A percentile compares a stretch with the other conserved stretches of the same genome.
These are phyloP conservation scores for Amylostereum areolatum DNA, from an alignment of 1,284 basidiomycete species.

Conservation along the genomic window DNA sequence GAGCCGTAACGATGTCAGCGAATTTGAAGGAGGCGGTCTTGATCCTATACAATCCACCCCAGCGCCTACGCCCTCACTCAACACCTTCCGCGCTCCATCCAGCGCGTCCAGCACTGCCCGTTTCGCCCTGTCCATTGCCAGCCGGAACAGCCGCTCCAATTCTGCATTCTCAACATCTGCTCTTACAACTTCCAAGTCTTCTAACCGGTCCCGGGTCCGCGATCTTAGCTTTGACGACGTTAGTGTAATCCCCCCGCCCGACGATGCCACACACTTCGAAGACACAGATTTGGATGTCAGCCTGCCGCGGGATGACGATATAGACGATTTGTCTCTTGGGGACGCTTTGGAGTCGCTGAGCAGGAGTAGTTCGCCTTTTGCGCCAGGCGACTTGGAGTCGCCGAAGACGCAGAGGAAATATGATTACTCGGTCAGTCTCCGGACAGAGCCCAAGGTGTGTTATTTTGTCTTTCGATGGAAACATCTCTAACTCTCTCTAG, in stretches of 20 bases:
- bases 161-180: conserved; percentile 31
- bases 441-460: neutral
- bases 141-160: conserved; percentile 29
- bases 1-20: conserved; percentile 11
- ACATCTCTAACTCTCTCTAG: conserved; percentile 51
- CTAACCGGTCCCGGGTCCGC: conserved; percentile 11
- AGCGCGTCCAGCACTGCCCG: conserved; percentile 61
- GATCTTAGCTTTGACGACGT: conserved; percentile 15
- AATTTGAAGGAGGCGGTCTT: too few relatives aligned
- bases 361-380: neutral
- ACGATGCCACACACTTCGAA: conserved; percentile 1
- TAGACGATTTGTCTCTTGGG: conserved; percentile 45
- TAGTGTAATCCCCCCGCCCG: conserved; percentile 10
- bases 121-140: conserved; percentile 63
- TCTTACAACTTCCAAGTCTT: conserved; percentile 7
- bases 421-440: neutral
- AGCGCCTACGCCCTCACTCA: conserved; percentile 33
- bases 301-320: conserved; percentile 25
- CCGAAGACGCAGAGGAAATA: neutral
- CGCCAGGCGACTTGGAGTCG: neutral
- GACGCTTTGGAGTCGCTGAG: conserved; percentile 26
- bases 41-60: conserved; percentile 64
- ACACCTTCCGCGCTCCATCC: conserved; percentile 44
- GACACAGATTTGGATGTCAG: conserved; percentile 2
- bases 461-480: neutral